Evolutionary conservation across 2,329 filamentous ascomycete species (phyloP), one percentile per base, ranked within the genome.

Genomic region (Metarhizium album): DNA sequence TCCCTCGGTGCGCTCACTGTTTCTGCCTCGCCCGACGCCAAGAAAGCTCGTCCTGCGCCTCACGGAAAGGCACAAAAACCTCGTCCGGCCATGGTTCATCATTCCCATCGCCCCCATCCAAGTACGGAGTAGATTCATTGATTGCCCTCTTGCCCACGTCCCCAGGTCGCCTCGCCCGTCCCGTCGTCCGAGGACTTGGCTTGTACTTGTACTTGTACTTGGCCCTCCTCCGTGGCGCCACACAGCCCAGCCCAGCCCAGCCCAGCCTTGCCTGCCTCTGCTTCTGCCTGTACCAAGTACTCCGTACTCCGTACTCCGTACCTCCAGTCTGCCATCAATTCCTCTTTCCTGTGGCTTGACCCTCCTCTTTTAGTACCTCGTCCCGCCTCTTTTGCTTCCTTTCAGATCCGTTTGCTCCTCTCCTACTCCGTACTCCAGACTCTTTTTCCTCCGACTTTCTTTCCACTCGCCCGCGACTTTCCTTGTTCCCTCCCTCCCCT

Each of bases 311-410:
- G n/a, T n/a, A n/a, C n/a, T n/a, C n/a, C n/a, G n/a, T n/a, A n/a
- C n/a, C n/a, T n/a, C n/a, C n/a, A n/a, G 38, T 42, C 52, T 49
- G 45, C 47, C 48, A 47, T n/a, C n/a, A n/a, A n/a, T 53, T 49
- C 52, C 43, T 48, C 49, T 40, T 53, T 48, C 52, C 50, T 50
- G 33, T 18, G 37, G n/a, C 45, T 43, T 42, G 33, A 4, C 35
- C 33, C 46, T 45, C 46, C n/a, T n/a, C n/a, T n/a, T 40, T 31
- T 45, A 18, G 22, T 42, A 31, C 43, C n/a, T 49, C 18, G 42
- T 51, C 49, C n/a, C 35, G 42, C 49, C 45, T 42, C 46, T 51
- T 46, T 23, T 47, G 22, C 47, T 18, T 46, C 47, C 31, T 50
- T 47, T 52, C 47, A 7, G 24, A 16, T 38, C 48, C 24, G 13